A percentile compares a stretch with the other conserved stretches of the same genome.
Evolutionary conservation across 352 stramenopile genomes (phyloP).

Genomic region (Globisporangium canariense): DNA sequence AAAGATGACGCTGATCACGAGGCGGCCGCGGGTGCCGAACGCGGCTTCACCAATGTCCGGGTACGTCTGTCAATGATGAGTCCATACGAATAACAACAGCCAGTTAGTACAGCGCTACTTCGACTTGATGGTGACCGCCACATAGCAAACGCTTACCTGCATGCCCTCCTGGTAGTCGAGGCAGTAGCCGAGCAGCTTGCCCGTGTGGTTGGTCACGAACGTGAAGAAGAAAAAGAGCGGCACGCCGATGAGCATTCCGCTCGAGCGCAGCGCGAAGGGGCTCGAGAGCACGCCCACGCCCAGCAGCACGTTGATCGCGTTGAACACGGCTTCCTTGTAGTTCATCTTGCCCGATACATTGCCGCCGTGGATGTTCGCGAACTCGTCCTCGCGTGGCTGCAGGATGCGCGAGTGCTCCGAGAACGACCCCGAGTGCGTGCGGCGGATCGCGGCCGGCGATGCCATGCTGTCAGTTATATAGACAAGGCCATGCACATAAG

Average conservation of each 20-base stretch:
- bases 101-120: background rate
- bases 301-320: conserved; percentile 85
- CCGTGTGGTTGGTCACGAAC: conserved; percentile 84
- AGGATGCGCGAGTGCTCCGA: conserved; percentile 40
- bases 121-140: too few species aligned
- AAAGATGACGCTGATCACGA: conserved; percentile 79
- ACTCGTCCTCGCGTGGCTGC: conserved; percentile 16
- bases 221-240: conserved; percentile 84
- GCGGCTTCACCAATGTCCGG: conserved; percentile 80
- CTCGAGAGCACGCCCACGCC: conserved; percentile 82
- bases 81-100: background rate
- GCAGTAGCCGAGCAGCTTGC: conserved; percentile 77
- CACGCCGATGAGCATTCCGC: conserved; percentile 61
- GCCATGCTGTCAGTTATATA: conserved; percentile 35
- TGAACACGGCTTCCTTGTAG: conserved; percentile 77
- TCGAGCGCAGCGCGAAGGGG: conserved; percentile 78
- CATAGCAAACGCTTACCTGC: conserved; percentile 24
- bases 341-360: conserved; percentile 41
- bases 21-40: conserved; percentile 62
- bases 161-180: conserved; percentile 82
- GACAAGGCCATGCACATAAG: conserved; percentile 5
- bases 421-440: conserved; percentile 38
- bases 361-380: conserved; percentile 8
- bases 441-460: conserved; percentile 40
- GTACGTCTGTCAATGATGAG: conserved; percentile 41